Evolutionary conservation across 2,329 filamentous ascomycete genomes (phyloP).

Genomic region (Fusarium denticulatum): DNA sequence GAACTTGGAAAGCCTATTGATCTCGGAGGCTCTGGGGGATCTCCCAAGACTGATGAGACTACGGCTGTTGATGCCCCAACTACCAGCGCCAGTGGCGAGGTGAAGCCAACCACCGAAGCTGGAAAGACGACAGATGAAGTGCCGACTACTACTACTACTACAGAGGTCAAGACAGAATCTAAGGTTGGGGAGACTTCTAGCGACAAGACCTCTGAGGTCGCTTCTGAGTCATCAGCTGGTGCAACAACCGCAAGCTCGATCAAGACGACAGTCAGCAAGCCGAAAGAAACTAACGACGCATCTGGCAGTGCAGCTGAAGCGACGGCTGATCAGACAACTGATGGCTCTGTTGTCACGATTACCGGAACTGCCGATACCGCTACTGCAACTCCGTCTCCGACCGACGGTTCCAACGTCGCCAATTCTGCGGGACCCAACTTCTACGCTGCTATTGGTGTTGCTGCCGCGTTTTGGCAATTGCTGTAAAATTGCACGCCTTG

Average conservation of each 20-base stretch:
- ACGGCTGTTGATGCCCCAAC: not conserved
- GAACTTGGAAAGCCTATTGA: slow-evolving; percentile 29
- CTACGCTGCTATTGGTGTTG: not conserved
- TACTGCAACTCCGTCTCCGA: not conserved
- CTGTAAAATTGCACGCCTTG: not conserved
- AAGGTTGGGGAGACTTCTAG: not conserved
- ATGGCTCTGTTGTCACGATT: not conserved
- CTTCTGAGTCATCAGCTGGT: not conserved
- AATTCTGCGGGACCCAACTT: not conserved
- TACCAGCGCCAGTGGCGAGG: not conserved
- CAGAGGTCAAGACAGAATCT: not conserved
- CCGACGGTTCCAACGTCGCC: slow-evolving; percentile 1
- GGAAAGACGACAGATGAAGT: not conserved
- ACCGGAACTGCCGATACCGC: not conserved
- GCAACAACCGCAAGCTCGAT: not conserved
- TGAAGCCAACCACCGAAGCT: not conserved
- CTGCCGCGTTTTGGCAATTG: slow-evolving; percentile 14
- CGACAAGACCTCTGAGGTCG: not conserved
- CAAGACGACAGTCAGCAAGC: slow-evolving; percentile 3
- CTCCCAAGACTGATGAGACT: slow-evolving; percentile 2
- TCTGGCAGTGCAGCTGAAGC: not conserved
- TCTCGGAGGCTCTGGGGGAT: not conserved
- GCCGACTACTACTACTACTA: not conserved
- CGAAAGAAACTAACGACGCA: not conserved
- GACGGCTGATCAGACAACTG: not conserved